A percentile compares a stretch with the other conserved stretches of the same genome.
Conservation (phyloP, 2,329 filamentous ascomycete species). For the Aquanectria penicillioides region DNA sequence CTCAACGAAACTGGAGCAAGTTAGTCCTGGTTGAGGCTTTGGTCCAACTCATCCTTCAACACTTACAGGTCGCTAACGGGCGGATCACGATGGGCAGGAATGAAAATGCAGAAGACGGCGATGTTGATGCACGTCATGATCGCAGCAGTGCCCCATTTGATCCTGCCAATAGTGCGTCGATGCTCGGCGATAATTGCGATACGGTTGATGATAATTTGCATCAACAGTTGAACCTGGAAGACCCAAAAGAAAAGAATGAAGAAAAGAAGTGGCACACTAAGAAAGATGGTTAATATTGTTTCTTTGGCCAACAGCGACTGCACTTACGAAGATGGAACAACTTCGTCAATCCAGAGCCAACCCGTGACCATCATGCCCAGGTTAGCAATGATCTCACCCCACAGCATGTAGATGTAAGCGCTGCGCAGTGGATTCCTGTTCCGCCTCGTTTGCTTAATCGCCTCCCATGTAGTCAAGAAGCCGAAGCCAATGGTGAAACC, state of each 20-base stretch:
- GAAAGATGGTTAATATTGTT: not conserved
- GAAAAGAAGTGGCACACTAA: constrained; percentile 46
- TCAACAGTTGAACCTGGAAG: constrained; percentile 59
- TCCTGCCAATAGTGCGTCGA: constrained; percentile 45
- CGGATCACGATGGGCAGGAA: constrained; percentile 56
- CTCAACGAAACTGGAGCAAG: constrained; percentile 42
- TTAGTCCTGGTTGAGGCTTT: not conserved
- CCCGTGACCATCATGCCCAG: constrained; percentile 50
- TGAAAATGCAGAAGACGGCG: constrained; percentile 63
- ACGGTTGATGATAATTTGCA: constrained; percentile 67
- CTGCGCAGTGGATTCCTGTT: constrained; percentile 47
- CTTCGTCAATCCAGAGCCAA: constrained; percentile 51
- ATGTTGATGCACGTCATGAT: constrained; percentile 62
- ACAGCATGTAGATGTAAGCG: constrained; percentile 57
- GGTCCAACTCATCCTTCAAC: not conserved
- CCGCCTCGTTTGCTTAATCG: constrained; percentile 53
- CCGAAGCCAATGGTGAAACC: constrained; percentile 54
- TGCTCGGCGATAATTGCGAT: constrained; percentile 60
- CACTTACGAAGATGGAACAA: constrained; percentile 44
- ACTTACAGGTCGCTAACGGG: constrained; percentile 50
- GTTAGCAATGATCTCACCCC: constrained; percentile 55
- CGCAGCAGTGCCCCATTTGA: constrained; percentile 59
- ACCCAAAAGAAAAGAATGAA: constrained; percentile 54
- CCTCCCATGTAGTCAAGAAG: constrained; percentile 51
- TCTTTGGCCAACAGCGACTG: not conserved